Percentiles rank a stretch among this genome's conserved stretches.
These are phyloP conservation scores for Penicillium coffeae DNA, from an alignment of 495 filamentous ascomycete species.

Conservation along the genomic window DNA sequence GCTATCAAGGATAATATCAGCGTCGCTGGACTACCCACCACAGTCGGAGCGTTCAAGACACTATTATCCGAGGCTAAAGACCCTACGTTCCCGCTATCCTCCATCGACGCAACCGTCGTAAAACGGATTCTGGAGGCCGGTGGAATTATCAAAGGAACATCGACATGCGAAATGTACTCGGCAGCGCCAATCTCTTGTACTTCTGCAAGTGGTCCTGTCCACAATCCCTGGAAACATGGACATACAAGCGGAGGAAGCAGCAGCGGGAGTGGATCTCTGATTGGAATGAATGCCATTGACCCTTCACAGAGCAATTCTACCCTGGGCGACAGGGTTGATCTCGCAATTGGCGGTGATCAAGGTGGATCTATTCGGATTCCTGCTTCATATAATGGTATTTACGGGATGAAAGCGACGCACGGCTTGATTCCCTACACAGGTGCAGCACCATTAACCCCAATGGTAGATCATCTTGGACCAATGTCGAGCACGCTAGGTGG, in stretches of 20 bases:
- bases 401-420: constrained; percentile 43
- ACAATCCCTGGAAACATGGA: constrained; percentile 39
- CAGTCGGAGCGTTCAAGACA: constrained; percentile 26
- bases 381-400: constrained; percentile 42
- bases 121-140: constrained; percentile 38
- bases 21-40: constrained; percentile 30
- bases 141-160: constrained; percentile 31
- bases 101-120: constrained; percentile 36
- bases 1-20: constrained; percentile 38
- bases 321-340: constrained; percentile 39
- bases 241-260: constrained; percentile 51
- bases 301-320: constrained; percentile 20
- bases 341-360: constrained; percentile 55
- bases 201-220: constrained; percentile 41
- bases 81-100: constrained; percentile 23
- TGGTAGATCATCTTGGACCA: constrained; percentile 47
- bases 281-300: constrained; percentile 39
- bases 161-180: constrained; percentile 42
- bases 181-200: constrained; percentile 31
- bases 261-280: constrained; percentile 47
- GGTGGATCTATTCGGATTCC: constrained; percentile 54
- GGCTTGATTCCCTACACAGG: constrained; percentile 52
- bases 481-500: constrained; percentile 48
- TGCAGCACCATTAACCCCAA: constrained; percentile 33
- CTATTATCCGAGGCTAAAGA: constrained; percentile 19